Evolutionary conservation across 768 basidiomycete genomes (phyloP).

Genomic region (Suillus hirtellus): DNA sequence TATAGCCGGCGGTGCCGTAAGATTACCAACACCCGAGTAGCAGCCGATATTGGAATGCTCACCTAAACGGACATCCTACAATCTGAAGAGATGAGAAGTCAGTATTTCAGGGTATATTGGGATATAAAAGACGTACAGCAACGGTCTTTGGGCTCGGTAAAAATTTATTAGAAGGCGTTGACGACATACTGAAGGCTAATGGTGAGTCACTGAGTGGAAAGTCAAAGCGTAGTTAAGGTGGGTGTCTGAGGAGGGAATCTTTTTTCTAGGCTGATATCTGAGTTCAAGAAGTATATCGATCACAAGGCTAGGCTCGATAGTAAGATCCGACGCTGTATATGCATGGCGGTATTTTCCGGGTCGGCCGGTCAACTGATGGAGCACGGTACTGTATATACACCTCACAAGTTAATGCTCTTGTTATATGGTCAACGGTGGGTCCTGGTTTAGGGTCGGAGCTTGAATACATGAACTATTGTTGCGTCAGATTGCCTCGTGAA

Average conservation of each 20-base stretch:
- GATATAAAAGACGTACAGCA: slow-evolving; percentile 60
- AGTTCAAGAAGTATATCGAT: not conserved
- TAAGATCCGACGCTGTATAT: not conserved
- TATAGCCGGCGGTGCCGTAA: slow-evolving; percentile 18
- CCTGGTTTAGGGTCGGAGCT: not conserved
- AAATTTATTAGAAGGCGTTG: slow-evolving; percentile 26
- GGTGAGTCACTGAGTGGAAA: not conserved
- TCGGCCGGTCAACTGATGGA: not conserved
- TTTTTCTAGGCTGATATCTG: not conserved
- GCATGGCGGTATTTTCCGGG: slow-evolving; percentile 5
- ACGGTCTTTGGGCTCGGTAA: slow-evolving; percentile 66
- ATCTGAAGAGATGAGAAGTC: slow-evolving; percentile 49
- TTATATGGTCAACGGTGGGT: not conserved
- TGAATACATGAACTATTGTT: not conserved
- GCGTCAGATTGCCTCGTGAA: no score
- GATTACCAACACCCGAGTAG: not conserved
- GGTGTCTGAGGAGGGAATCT: not conserved
- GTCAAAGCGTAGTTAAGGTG: not conserved
- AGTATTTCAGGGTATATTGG: not conserved
- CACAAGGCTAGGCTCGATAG: not conserved
- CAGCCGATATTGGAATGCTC: slow-evolving; percentile 25
- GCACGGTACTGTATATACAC: no score
- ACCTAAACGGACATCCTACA: slow-evolving; percentile 96
- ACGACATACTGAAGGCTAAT: not conserved
- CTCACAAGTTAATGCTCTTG: not conserved